Evolutionary conservation across 2,329 filamentous ascomycete species (phyloP).

Genomic region (Periconia macrospinosa): DNA sequence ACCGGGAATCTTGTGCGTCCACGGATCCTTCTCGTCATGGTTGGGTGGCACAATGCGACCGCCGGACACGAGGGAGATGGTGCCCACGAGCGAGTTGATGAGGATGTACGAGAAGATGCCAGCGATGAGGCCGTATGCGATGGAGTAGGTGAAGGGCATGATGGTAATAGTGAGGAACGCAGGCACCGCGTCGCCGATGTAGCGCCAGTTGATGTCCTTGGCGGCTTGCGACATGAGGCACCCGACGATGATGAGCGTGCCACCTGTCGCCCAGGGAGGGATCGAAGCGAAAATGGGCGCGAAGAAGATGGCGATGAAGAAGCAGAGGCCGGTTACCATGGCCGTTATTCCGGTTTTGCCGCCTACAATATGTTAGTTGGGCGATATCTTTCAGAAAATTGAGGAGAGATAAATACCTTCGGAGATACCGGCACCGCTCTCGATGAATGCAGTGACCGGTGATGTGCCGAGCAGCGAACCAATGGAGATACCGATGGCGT

Average conservation of each 20-base stretch:
- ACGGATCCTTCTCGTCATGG: constrained; percentile 75
- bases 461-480: constrained; percentile 76
- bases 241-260: constrained; percentile 85
- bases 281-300: constrained; percentile 89
- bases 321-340: constrained; percentile 76
- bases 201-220: constrained; percentile 81
- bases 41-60: constrained; percentile 75
- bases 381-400: background rate
- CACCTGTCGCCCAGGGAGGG: constrained; percentile 85
- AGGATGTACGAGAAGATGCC: constrained; percentile 76
- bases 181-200: constrained; percentile 80
- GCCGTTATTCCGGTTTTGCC: constrained; percentile 84
- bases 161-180: constrained; percentile 81
- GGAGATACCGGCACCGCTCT: constrained; percentile 86
- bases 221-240: constrained; percentile 81
- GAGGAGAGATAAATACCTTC: constrained; percentile 48
- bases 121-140: constrained; percentile 82
- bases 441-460: constrained; percentile 84
- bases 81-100: constrained; percentile 72
- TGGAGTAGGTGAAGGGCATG: constrained; percentile 90
- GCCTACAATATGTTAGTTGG: constrained; percentile 45
- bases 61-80: constrained; percentile 66
- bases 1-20: constrained; percentile 76
- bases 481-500: constrained; percentile 79
- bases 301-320: constrained; percentile 80